These are phyloP conservation scores for Coemansia sp. DNA, from an alignment of 192 early-diverging fungal genomes.

Conservation along the genomic window DNA sequence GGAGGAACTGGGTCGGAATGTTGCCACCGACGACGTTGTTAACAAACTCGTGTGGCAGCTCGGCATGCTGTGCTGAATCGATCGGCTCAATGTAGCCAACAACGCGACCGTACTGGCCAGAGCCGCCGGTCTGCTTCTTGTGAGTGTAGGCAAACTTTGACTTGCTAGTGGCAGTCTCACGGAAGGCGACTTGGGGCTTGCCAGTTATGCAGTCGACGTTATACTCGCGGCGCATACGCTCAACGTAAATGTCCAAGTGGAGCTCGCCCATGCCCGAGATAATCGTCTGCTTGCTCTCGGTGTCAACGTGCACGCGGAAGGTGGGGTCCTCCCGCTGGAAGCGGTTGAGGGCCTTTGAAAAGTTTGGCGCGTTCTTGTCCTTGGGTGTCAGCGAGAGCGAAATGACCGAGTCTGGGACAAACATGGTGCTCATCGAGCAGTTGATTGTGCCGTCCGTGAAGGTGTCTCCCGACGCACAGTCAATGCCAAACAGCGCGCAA, in stretches of 20 bases:
- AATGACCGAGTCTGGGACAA: conserved; percentile 95
- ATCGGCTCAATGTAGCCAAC: conserved; percentile 91
- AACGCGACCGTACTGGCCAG: conserved; percentile 95
- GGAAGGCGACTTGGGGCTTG: conserved; percentile 97
- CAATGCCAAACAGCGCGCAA: conserved; percentile 97
- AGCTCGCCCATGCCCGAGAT: conserved; percentile 90
- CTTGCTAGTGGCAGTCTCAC: conserved; percentile 81
- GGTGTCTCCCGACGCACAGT: conserved; percentile 96
- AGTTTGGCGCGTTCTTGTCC: conserved; percentile 79
- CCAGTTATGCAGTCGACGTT: conserved; percentile 93
- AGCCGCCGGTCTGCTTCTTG: conserved; percentile 98
- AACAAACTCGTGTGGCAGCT: conserved; percentile 75
- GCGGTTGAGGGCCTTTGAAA: conserved; percentile 71
- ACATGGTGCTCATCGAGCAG: conserved; percentile 96
- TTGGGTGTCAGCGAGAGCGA: conserved; percentile 92
- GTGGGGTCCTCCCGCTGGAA: conserved; percentile 88
- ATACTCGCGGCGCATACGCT: conserved; percentile 98
- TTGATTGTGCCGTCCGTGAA: conserved; percentile 87
- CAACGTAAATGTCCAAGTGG: conserved; percentile 92
- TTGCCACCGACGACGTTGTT: conserved; percentile 90
- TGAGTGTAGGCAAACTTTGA: conserved; percentile 94
- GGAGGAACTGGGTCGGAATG: conserved; percentile 90
- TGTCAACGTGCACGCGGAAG: conserved; percentile 79
- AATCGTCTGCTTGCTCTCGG: conserved; percentile 85
- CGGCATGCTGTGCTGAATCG: conserved; percentile 58